These are phyloP conservation scores for Aspergillus sojae DNA, from an alignment of 2,329 filamentous ascomycete genomes.

Conservation along the genomic window DNA sequence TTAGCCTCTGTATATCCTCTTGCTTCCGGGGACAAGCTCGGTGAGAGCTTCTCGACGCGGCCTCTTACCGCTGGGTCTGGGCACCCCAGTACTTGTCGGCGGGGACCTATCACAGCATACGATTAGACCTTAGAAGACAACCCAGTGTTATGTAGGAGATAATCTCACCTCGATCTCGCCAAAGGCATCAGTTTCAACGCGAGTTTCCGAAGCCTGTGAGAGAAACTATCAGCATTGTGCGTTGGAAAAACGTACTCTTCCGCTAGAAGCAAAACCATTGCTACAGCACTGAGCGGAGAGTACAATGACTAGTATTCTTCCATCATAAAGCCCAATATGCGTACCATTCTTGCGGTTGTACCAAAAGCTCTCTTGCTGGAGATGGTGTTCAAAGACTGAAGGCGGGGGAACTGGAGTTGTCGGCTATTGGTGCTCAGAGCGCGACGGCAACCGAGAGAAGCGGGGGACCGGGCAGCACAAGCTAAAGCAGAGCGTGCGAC, in stretches of 20 bases:
- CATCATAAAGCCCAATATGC: conserved; percentile 2
- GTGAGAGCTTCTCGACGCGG: not conserved
- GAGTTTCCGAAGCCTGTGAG: conserved; percentile 52
- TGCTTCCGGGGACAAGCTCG: not conserved
- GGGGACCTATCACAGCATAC: conserved; percentile 58
- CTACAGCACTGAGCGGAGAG: not conserved
- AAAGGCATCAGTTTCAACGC: conserved; percentile 96
- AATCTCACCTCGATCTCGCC: conserved; percentile 77
- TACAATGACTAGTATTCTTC: not conserved
- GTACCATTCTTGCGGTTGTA: conserved; percentile 43
- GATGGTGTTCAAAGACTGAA: conserved; percentile 35
- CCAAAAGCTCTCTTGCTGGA: conserved; percentile 39
- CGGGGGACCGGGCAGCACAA: conserved; percentile 33
- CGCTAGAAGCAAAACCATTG: not conserved
- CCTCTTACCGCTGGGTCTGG: conserved; percentile 77
- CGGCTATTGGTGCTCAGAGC: conserved; percentile 36
- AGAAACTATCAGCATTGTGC: conserved; percentile 13
- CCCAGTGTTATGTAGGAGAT: not conserved
- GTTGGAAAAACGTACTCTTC: not conserved
- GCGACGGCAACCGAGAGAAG: conserved; percentile 28
- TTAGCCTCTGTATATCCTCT: conserved; percentile 22
- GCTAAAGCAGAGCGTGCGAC: conserved; percentile 32
- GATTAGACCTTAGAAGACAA: conserved; percentile 17
- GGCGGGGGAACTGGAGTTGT: conserved; percentile 37
- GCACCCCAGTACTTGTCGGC: conserved; percentile 98